Evolutionary conservation across 441 rosid genomes (phyloP).

Genomic region (Croton setiger): DNA sequence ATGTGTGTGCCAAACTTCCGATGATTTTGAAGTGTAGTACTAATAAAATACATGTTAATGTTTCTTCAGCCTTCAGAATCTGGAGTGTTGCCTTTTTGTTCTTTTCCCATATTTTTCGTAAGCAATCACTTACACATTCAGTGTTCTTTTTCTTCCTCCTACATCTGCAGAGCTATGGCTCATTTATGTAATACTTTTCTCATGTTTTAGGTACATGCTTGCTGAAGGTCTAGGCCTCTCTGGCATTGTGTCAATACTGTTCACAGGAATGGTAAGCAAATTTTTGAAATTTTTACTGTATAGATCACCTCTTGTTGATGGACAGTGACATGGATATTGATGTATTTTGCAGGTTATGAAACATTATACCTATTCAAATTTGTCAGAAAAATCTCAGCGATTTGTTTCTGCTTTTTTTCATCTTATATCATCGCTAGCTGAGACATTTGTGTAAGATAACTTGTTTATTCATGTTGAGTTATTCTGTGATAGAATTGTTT

Average conservation of each 20-base stretch:
- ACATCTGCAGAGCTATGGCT: neutral
- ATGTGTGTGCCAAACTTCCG: slow-evolving; percentile 8
- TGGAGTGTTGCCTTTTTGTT: slow-evolving; percentile 98
- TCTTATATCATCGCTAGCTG: slow-evolving; percentile 95
- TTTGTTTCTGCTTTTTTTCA: slow-evolving; percentile 95
- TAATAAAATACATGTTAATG: slow-evolving; percentile 17
- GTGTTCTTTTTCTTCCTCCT: slow-evolving; percentile 14
- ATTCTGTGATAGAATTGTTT: slow-evolving; percentile 22
- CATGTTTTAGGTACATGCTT: slow-evolving; percentile 80
- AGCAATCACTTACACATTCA: slow-evolving; percentile 29
- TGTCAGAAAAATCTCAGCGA: slow-evolving; percentile 88
- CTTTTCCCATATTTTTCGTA: slow-evolving; percentile 99
- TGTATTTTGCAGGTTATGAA: slow-evolving; percentile 83
- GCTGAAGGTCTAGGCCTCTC: slow-evolving; percentile 99
- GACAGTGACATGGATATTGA: slow-evolving; percentile 22
- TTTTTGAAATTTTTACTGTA: slow-evolving; percentile 5
- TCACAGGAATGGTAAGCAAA: slow-evolving; percentile 95
- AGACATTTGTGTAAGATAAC: slow-evolving; percentile 80
- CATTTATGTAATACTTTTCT: slow-evolving; percentile 14
- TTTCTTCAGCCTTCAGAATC: slow-evolving; percentile 82
- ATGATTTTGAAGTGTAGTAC: slow-evolving; percentile 3
- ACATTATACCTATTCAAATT: slow-evolving; percentile 88
- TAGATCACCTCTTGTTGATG: slow-evolving; percentile 9
- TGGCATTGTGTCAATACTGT: slow-evolving; percentile 95
- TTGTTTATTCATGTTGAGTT: slow-evolving; percentile 13